These are phyloP conservation scores for Mycogone perniciosa DNA, from an alignment of 2,329 filamentous ascomycete species.

Conservation along the genomic window DNA sequence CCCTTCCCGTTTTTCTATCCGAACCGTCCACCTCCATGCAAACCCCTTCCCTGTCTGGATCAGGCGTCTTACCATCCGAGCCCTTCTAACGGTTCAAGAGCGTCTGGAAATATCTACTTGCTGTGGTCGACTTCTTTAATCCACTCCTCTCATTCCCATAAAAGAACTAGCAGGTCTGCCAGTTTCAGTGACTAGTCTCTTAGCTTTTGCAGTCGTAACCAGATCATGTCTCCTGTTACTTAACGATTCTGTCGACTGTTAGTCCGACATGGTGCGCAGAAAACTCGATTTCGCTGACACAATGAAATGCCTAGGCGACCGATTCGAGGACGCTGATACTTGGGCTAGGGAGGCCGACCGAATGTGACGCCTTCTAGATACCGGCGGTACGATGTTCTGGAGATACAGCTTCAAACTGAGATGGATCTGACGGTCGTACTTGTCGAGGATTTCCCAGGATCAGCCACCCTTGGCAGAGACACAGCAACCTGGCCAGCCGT, in stretches of 20 bases:
- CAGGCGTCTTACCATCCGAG: conserved; percentile 6
- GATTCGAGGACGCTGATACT: conserved; percentile 26
- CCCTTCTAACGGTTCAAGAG: conserved; percentile 27
- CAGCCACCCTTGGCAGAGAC: conserved; percentile 11
- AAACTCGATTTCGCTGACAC: conserved; percentile 28
- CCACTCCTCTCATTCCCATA: conserved; percentile 21
- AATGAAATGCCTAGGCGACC: conserved; percentile 22
- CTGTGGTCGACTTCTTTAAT: conserved; percentile 21
- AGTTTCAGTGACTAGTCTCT: conserved; percentile 22
- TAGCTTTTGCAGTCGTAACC: conserved; percentile 31
- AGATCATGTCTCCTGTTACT: conserved; percentile 30
- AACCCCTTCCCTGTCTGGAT: conserved; percentile 12
- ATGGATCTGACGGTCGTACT: conserved; percentile 37
- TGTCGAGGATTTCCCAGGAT: conserved; percentile 18
- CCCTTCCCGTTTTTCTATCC: conserved; percentile 29
- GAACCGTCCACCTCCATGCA: conserved; percentile 31
- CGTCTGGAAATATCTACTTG: conserved; percentile 32
- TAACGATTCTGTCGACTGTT: conserved; percentile 31
- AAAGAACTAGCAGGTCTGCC: conserved; percentile 25
- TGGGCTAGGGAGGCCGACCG: conserved; percentile 19
- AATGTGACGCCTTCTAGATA: conserved; percentile 22
- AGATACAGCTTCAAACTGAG: conserved; percentile 30
- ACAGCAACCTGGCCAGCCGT: conserved; percentile 3
- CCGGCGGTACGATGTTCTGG: conserved; percentile 24
- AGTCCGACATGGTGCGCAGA: conserved; percentile 25